A percentile compares a stretch with the other conserved stretches of the same genome.
phyloP scores from a whole-genome alignment of 495 filamentous ascomycete species.

The Aspergillus sparsus region DNA sequence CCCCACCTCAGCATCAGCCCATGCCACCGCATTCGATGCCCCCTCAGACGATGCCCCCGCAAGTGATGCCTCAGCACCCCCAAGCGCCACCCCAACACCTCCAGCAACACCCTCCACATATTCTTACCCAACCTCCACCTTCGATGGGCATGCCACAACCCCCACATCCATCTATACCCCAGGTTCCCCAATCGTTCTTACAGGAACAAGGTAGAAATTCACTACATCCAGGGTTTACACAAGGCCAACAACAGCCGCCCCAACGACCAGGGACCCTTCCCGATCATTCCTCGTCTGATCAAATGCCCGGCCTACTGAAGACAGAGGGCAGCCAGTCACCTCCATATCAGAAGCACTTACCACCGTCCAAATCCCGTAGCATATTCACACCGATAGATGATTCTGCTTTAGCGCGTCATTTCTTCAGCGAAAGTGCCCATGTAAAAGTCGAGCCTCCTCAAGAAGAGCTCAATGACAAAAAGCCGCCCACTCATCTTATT shows the following conservation, averaged over 20 bases:
- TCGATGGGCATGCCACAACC: slow-evolving; percentile 38
- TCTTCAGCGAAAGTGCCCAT: slow-evolving; percentile 48
- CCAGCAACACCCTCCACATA: slow-evolving; percentile 46
- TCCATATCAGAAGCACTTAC: slow-evolving; percentile 66
- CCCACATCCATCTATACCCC: slow-evolving; percentile 60
- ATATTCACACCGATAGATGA: slow-evolving; percentile 98
- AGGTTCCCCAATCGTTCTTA: slow-evolving; percentile 64
- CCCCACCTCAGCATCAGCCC: slow-evolving; percentile 34
- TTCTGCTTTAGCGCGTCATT: slow-evolving; percentile 84
- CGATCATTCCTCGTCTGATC: slow-evolving; percentile 42
- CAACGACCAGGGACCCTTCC: slow-evolving; percentile 43
- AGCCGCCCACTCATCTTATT: slow-evolving; percentile 39
- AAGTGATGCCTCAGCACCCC: slow-evolving; percentile 33
- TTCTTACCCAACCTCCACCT: slow-evolving; percentile 33
- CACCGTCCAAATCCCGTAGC: slow-evolving; percentile 74
- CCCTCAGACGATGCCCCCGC: slow-evolving; percentile 34
- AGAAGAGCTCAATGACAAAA: slow-evolving; percentile 48
- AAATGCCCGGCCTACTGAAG: slow-evolving; percentile 40
- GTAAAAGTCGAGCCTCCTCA: slow-evolving; percentile 46
- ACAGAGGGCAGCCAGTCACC: slow-evolving; percentile 51
- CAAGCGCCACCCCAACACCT: slow-evolving; percentile 38
- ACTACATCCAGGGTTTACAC: slow-evolving; percentile 51
- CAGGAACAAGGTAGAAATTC: slow-evolving; percentile 65
- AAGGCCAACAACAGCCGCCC: slow-evolving; percentile 42
- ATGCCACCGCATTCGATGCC: slow-evolving; percentile 38